Base-by-base conservation (phyloP, 2,329 filamentous ascomycete genomes). In the Claviceps fusiformis region DNA sequence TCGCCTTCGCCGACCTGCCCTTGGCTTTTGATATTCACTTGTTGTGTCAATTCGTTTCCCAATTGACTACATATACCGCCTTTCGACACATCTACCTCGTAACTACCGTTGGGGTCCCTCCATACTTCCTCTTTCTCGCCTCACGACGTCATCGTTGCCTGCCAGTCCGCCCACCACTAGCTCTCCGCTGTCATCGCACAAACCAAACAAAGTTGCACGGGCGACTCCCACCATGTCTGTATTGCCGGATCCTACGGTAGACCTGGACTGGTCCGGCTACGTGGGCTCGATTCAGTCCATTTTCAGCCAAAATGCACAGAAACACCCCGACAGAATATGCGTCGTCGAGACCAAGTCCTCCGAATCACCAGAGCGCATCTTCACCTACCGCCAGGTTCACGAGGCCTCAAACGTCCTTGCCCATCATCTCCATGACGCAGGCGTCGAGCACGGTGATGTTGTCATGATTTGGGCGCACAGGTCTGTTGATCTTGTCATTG, bases 391-490 rank as follows among this genome's bases (percentile, higher is more conserved):
- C 60, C 88, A 95, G 64, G 95, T 97, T 65, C 79, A 90, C 65
- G 86, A 95, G 72, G 85, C 86, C 0, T 86, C 88, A 35, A 95
- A 95, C 67, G 76, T 82, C 19, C 69, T 96, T 7, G 87, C 89
- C 27, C 83, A 95, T 70, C 81, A 95, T 65, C 77, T 96, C 24
- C 79, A 86, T 54, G 76, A 85, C 52, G 77, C 82, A 63, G 90
- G 91, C 56, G 76, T 89, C 59, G 76, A 83, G 57, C 76, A 82
- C 61, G 90, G 89, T 9, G 90, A 97, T 65, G 90, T 95, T 2
- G 89, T 95, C 63, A 95, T 95, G 88, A 87, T 93, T 59, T 96
- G 84, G 66, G 89, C 89, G 55, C 81, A 95, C 70, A 82, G 91
- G 56, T 83, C 59, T 50, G 90, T 95, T 39, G 77, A 81, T 33